These are phyloP conservation scores for Trichophyton verrucosum DNA, from an alignment of 2,329 filamentous ascomycete species.

Conservation along the genomic window DNA sequence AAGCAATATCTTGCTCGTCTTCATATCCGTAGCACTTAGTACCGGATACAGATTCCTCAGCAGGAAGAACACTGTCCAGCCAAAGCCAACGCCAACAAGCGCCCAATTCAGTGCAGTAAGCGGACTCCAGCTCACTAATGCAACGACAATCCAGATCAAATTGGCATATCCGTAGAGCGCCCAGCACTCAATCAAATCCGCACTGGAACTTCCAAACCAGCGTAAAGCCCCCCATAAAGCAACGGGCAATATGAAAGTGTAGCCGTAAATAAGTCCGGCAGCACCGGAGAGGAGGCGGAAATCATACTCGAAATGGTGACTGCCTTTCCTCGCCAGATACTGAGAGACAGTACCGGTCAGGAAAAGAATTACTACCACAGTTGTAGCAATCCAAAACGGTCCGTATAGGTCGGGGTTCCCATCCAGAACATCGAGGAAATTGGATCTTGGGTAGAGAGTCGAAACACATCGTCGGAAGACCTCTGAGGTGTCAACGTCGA, in stretches of 20 bases:
- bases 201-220: constrained; percentile 85
- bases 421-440: constrained; percentile 94
- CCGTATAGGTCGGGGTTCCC: constrained; percentile 95
- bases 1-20: constrained; percentile 78
- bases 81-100: constrained; percentile 80
- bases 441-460: constrained; percentile 77
- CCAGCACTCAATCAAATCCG: constrained; percentile 90
- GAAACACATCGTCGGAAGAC: constrained; percentile 78
- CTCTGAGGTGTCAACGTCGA: constrained; percentile 90
- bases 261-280: constrained; percentile 87
- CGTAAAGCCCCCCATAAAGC: constrained; percentile 75
- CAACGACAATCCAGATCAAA: constrained; percentile 92
- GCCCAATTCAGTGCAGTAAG: constrained; percentile 81
- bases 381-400: constrained; percentile 97
- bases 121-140: constrained; percentile 79
- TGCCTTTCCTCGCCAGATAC: constrained; percentile 59
- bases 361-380: constrained; percentile 90
- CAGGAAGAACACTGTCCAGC: constrained; percentile 68
- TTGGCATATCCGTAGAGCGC: constrained; percentile 94
- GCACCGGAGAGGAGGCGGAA: constrained; percentile 80
- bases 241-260: constrained; percentile 76
- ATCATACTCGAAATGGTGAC: constrained; percentile 73
- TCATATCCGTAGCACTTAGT: constrained; percentile 79
- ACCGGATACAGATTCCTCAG: constrained; percentile 82
- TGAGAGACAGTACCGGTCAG: constrained; percentile 89